phyloP scores from a whole-genome alignment of 148 eudicot species.

The Dianthus caryophyllus region DNA sequence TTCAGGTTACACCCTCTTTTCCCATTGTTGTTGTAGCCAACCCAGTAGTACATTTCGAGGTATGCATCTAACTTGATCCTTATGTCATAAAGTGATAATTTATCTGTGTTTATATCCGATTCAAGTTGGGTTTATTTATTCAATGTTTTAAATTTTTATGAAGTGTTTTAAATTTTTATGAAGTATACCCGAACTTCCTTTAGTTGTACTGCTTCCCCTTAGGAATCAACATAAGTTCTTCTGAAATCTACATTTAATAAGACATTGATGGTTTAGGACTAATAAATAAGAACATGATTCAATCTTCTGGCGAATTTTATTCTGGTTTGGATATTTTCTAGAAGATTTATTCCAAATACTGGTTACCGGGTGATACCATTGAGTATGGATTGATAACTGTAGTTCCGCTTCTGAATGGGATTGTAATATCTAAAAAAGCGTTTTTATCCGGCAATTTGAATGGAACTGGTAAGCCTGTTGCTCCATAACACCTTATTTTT shows the following conservation, averaged over 20 bases:
- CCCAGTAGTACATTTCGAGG: constrained; percentile 88
- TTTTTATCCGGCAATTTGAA: neutral
- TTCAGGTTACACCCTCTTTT: constrained; percentile 93
- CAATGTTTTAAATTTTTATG: too few relatives aligned
- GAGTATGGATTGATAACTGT: neutral
- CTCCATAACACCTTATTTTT: neutral
- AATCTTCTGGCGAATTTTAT: neutral
- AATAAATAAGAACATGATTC: neutral
- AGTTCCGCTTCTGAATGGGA: neutral
- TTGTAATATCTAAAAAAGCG: neutral
- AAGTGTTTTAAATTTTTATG: too few relatives aligned
- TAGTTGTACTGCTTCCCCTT: neutral
- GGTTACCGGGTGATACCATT: neutral
- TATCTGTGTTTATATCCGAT: neutral
- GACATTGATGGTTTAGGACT: neutral
- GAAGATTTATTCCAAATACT: neutral
- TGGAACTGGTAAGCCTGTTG: neutral
- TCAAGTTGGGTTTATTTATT: neutral
- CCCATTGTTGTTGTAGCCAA: constrained; percentile 63
- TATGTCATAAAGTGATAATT: neutral
- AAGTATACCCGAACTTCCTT: too few relatives aligned
- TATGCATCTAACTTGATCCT: constrained; percentile 23
- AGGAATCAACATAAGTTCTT: neutral
- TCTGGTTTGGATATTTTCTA: too few relatives aligned
- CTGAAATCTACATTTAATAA: neutral